Percentiles rank a stretch among this genome's conserved stretches.
Conservation (phyloP, 2,329 filamentous ascomycete species). For the Colletotrichum cordylinicola region DNA sequence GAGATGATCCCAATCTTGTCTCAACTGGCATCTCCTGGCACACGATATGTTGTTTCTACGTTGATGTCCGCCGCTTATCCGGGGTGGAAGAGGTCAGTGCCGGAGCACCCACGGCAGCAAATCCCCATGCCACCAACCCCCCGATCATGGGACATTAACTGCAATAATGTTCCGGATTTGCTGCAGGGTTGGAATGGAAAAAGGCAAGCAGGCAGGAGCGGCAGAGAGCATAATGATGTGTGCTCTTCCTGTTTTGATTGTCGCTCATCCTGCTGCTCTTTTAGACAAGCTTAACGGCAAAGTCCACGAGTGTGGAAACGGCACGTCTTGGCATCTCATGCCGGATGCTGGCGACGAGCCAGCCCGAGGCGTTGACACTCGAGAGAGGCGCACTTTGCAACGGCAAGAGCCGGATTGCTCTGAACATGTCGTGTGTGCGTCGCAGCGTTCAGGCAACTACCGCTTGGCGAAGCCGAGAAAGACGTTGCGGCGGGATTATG, state of each 20-base stretch:
- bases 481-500: neutral
- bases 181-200: constrained; percentile 14
- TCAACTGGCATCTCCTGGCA: neutral
- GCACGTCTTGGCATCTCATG: constrained; percentile 2
- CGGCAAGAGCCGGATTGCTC: neutral
- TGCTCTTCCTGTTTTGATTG: constrained; percentile 6
- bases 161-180: constrained; percentile 25
- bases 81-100: neutral
- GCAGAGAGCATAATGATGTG: neutral
- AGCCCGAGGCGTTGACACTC: neutral
- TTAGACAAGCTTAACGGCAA: constrained; percentile 11
- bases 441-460: neutral
- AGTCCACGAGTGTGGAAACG: neutral
- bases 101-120: neutral
- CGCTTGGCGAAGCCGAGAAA: constrained; percentile 7
- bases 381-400: neutral
- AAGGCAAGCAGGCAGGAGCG: neutral
- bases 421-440: neutral
- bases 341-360: neutral
- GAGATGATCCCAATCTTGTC: constrained; percentile 20
- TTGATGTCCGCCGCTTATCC: neutral
- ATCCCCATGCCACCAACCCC: neutral
- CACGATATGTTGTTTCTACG: neutral
- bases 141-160: constrained; percentile 11
- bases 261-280: neutral